Conservation (phyloP, 768 basidiomycete species). For the Terana coerulea region DNA sequence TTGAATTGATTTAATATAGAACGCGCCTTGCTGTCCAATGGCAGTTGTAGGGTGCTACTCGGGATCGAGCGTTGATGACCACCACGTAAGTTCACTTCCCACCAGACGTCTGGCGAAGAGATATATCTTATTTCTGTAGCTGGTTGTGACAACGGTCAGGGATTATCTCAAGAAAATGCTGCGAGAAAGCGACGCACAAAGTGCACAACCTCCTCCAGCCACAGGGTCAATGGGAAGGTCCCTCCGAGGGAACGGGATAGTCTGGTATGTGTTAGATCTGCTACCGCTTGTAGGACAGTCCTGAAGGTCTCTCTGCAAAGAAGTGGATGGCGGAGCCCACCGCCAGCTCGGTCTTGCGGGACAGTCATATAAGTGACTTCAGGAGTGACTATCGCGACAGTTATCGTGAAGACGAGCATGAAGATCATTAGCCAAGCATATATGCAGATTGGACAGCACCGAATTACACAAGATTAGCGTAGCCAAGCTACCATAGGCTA, state of each 20-base stretch:
- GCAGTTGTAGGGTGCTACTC: conserved; percentile 77
- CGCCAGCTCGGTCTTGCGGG: conserved; percentile 22
- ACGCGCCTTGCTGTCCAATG: conserved; percentile 80
- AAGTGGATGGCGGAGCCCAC: conserved; percentile 32
- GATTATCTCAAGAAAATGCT: conserved; percentile 66
- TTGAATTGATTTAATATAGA: no score
- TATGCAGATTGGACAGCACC: no score
- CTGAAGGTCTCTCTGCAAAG: conserved; percentile 22
- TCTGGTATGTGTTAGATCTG: conserved; percentile 8
- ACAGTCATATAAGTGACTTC: conserved; percentile 17
- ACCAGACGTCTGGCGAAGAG: not conserved
- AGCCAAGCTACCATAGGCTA: no score
- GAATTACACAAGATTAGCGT: no score
- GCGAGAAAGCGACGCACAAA: conserved; percentile 17
- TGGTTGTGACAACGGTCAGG: conserved; percentile 59
- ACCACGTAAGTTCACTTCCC: conserved; percentile 54
- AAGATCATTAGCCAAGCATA: not conserved
- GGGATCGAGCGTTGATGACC: conserved; percentile 78
- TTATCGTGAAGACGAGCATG: conserved; percentile 29
- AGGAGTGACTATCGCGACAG: conserved; percentile 21
- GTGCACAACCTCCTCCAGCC: conserved; percentile 5
- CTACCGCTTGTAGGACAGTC: no score
- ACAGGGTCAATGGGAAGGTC: conserved; percentile 11
- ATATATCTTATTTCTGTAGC: conserved; percentile 33
- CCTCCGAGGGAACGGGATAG: conserved; percentile 19